phyloP scores from a whole-genome alignment of 208 protist genomes.

The Trichomonas vaginalis region DNA sequence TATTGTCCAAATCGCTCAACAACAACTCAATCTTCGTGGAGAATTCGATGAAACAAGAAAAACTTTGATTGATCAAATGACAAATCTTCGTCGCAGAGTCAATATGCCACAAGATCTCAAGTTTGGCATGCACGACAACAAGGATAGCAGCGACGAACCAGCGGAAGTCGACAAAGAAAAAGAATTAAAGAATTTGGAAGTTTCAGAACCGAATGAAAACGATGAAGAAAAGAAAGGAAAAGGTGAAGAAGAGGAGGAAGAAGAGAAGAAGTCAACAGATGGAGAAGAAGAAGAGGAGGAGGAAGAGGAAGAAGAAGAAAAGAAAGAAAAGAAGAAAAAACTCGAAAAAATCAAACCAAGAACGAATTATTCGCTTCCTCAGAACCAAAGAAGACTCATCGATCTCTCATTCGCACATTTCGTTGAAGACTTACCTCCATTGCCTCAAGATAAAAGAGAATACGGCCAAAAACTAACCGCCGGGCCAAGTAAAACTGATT shows the following conservation, averaged over 20 bases:
- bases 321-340: not conserved
- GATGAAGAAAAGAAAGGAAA: not conserved
- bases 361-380: not conserved
- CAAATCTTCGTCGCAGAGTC: not conserved
- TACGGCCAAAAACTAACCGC: not conserved
- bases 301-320: not conserved
- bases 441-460: not conserved
- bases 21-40: not conserved
- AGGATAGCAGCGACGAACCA: no score
- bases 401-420: not conserved
- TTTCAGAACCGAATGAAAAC: not conserved
- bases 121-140: not conserved
- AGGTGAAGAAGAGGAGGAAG: not conserved
- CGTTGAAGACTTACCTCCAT: not conserved
- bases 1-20: not conserved
- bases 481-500: not conserved
- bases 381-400: not conserved
- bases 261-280: not conserved
- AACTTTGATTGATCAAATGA: not conserved
- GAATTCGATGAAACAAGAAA: not conserved
- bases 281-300: not conserved
- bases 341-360: not conserved
- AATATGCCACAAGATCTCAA: not conserved
- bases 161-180: not conserved
- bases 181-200: not conserved